Evolutionary conservation across 177 flowering plant species (phyloP).

Genomic region (Vitis hybrid): DNA sequence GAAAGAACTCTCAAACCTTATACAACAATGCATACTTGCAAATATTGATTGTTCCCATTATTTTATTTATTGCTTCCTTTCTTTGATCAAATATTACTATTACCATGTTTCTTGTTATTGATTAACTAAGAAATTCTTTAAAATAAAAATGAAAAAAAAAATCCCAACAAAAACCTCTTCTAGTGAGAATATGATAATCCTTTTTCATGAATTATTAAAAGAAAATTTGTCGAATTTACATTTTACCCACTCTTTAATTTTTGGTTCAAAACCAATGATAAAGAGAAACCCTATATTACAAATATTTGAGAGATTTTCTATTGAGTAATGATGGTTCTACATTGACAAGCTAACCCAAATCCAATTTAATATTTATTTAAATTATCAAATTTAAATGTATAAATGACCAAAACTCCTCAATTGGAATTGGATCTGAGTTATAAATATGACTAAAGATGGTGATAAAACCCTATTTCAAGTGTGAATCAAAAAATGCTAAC

Average conservation of each 20-base stretch:
- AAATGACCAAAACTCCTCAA: too few species aligned
- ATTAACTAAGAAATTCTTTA: background rate
- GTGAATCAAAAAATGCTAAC: too few species aligned
- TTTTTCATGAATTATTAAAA: background rate
- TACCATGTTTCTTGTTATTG: background rate
- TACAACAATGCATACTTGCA: background rate
- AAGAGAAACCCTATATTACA: background rate
- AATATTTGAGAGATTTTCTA: background rate
- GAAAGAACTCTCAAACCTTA: too few species aligned
- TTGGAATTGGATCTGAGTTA: too few species aligned
- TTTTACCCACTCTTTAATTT: background rate
- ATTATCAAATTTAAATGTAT: too few species aligned
- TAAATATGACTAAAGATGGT: too few species aligned
- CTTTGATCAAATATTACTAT: too few species aligned
- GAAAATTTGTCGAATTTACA: background rate
- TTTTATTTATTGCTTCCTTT: too few species aligned
- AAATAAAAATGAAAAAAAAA: background rate
- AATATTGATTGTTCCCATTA: background rate
- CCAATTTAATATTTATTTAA: too few species aligned
- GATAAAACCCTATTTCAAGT: too few species aligned
- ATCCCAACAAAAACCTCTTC: background rate
- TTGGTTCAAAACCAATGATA: background rate
- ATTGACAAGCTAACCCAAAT: too few species aligned
- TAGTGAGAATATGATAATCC: background rate
- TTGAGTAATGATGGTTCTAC: too few species aligned